Conservation (phyloP, 2,329 filamentous ascomycete species). For the Monilinia laxa region DNA sequence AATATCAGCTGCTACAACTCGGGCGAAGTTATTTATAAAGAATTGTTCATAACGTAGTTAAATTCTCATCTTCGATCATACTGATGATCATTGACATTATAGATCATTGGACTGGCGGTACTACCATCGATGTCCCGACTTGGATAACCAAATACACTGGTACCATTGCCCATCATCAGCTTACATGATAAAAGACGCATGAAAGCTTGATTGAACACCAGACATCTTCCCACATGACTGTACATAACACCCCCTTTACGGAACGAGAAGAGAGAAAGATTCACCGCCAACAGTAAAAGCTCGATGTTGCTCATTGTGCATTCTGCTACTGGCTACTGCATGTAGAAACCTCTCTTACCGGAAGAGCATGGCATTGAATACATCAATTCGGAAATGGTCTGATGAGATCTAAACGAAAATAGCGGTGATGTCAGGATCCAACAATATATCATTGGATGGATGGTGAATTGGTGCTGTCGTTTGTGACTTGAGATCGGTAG, state of each 20-base stretch:
- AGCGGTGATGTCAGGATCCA: no score
- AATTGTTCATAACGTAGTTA: not conserved
- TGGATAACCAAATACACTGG: not conserved
- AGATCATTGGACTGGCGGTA: not conserved
- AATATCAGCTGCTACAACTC: not conserved
- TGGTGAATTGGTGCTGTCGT: no score
- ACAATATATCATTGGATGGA: no score
- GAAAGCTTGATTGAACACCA: not conserved
- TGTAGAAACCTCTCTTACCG: not conserved
- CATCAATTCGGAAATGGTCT: no score
- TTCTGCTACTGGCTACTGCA: not conserved
- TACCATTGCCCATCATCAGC: no score
- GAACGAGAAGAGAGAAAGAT: not conserved
- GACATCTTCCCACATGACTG: not conserved
- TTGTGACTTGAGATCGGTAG: no score
- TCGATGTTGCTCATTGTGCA: not conserved
- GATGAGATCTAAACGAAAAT: no score
- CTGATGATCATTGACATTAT: conserved; percentile 1
- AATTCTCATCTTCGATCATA: conserved; percentile 4
- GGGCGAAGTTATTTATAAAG: not conserved
- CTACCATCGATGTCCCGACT: not conserved
- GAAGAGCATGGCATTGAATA: not conserved
- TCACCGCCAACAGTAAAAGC: not conserved
- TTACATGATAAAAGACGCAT: not conserved
- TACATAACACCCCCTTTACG: not conserved